Evolutionary conservation across 2,329 filamentous ascomycete species (phyloP).

Genomic region (Tolypocladium album): DNA sequence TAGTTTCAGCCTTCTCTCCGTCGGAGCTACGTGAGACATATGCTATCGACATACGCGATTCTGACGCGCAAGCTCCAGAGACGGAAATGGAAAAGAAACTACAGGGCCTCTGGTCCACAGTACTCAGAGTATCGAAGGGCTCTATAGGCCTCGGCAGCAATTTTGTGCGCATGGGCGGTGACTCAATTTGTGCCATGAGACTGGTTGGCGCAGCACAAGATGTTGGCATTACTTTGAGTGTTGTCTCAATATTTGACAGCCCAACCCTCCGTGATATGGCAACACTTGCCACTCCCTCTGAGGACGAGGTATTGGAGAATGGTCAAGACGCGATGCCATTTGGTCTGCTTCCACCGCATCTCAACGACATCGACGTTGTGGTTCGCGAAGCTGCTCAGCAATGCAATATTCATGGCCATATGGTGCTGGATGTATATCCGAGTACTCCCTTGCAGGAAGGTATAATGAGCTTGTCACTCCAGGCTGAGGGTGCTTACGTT

Average conservation of each 20-base stretch:
- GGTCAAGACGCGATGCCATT: neutral
- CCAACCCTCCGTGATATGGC: neutral
- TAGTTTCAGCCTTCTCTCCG: neutral
- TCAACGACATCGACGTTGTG: neutral
- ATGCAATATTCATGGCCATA: neutral
- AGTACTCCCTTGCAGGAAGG: slow-evolving; percentile 1
- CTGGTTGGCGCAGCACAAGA: neutral
- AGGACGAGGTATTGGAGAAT: neutral
- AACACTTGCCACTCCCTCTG: neutral
- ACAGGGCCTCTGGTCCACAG: neutral
- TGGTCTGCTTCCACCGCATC: neutral
- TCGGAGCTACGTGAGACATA: neutral
- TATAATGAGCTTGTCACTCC: neutral
- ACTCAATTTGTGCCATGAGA: neutral
- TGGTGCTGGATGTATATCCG: neutral
- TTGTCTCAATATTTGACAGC: neutral
- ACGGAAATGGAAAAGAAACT: neutral
- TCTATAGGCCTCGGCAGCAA: neutral
- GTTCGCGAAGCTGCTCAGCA: neutral
- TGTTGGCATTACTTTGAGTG: neutral
- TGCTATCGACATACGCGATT: neutral
- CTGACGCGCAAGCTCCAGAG: neutral
- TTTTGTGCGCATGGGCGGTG: neutral
- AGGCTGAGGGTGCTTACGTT: neutral
- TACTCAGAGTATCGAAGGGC: neutral